phyloP scores from a whole-genome alignment of 352 stramenopile species.

The Pythium utonaiense region DNA sequence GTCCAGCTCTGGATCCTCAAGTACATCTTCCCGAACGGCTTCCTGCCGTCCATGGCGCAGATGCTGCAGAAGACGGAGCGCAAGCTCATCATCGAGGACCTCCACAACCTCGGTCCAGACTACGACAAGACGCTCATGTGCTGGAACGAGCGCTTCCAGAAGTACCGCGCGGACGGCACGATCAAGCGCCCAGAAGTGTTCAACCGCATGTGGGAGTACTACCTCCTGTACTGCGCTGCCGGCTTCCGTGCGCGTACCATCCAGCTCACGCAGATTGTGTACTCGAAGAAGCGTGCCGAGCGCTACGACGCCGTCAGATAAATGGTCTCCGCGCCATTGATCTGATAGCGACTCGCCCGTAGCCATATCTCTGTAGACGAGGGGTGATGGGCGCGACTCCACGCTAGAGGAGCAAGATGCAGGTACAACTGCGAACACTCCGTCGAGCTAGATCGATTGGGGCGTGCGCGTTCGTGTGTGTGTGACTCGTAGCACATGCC shows the following conservation, averaged over 20 bases:
- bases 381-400: background rate
- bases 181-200: conserved; percentile 83
- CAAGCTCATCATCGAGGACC: conserved; percentile 78
- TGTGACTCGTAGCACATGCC: conserved; percentile 6
- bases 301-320: conserved; percentile 84
- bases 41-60: conserved; percentile 74
- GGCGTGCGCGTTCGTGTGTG: background rate
- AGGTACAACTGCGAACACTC: background rate
- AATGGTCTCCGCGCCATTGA: conserved; percentile 7
- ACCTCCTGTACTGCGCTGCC: conserved; percentile 88
- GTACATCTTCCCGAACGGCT: conserved; percentile 91
- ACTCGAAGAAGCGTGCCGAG: conserved; percentile 78
- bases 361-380: conserved; percentile 2
- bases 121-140: conserved; percentile 90
- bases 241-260: conserved; percentile 86
- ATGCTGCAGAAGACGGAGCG: conserved; percentile 74
- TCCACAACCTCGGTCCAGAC: conserved; percentile 85
- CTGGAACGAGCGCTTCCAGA: conserved; percentile 86
- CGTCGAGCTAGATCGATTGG: background rate
- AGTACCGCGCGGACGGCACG: conserved; percentile 67
- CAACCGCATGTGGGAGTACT: conserved; percentile 89
- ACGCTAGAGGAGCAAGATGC: background rate
- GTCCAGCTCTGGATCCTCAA: conserved; percentile 88
- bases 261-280: conserved; percentile 80
- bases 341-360: background rate